Evolutionary conservation across 495 filamentous ascomycete species (phyloP).

Genomic region (Pseudevernia furfuracea): DNA sequence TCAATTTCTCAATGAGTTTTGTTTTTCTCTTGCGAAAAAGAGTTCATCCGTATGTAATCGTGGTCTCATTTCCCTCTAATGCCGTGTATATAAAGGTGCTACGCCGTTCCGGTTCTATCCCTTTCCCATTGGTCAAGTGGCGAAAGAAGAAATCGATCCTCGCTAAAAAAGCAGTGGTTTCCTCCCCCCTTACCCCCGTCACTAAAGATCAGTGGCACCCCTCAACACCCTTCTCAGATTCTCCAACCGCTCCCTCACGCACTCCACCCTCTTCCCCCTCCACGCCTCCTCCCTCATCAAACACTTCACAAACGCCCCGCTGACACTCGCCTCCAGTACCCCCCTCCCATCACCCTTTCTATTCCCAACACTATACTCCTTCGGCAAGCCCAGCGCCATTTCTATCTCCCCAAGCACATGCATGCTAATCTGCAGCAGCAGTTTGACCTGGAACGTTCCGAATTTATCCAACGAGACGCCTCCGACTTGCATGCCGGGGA

Average conservation of each 20-base stretch:
- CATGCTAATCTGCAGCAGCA: conserved; percentile 12
- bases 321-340: conserved; percentile 9
- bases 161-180: too few species aligned
- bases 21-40: too few species aligned
- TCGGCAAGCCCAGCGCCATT: conserved; percentile 10
- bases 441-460: conserved; percentile 9
- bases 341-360: neutral
- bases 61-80: too few species aligned
- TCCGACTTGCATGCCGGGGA: conserved; percentile 14
- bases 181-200: too few species aligned
- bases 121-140: too few species aligned
- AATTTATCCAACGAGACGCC: conserved; percentile 17
- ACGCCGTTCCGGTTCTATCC: too few species aligned
- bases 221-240: conserved; percentile 8
- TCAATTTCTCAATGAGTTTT: too few species aligned
- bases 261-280: conserved; percentile 9
- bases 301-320: conserved; percentile 7
- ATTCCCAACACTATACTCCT: conserved; percentile 3
- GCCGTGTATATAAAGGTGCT: too few species aligned
- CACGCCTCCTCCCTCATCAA: conserved; percentile 13
- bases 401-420: conserved; percentile 17
- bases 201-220: neutral
- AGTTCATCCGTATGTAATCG: too few species aligned
- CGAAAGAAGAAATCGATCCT: too few species aligned
- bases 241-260: conserved; percentile 6